phyloP scores from a whole-genome alignment of 1,284 basidiomycete species.

The Quambalaria eucalypti region DNA sequence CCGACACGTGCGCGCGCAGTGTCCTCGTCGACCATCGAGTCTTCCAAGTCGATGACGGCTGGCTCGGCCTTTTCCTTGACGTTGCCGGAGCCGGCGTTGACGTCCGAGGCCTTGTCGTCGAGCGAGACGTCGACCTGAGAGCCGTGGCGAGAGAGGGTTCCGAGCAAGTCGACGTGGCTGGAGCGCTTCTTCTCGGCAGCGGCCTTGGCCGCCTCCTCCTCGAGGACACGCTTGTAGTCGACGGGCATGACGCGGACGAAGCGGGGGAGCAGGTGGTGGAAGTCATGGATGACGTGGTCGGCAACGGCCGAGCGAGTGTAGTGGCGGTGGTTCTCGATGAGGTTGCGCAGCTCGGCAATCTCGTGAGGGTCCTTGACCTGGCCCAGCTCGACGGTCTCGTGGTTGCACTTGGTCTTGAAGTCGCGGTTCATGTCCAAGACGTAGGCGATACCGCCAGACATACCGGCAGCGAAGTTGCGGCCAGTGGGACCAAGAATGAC shows the following conservation, averaged over 20 bases:
- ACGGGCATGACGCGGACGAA: slow-evolving; percentile 42
- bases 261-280: slow-evolving; percentile 40
- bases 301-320: slow-evolving; percentile 41
- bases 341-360: slow-evolving; percentile 43
- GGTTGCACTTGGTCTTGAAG: slow-evolving; percentile 39
- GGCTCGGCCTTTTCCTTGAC: slow-evolving; percentile 30
- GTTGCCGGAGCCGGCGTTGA: slow-evolving; percentile 10
- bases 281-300: slow-evolving; percentile 39
- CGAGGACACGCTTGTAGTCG: slow-evolving; percentile 44
- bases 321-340: slow-evolving; percentile 44
- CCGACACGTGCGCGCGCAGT: slow-evolving; percentile 30
- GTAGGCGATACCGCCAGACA: slow-evolving; percentile 40
- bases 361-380: slow-evolving; percentile 38
- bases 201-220: slow-evolving; percentile 43
- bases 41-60: slow-evolving; percentile 37
- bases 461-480: slow-evolving; percentile 35
- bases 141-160: slow-evolving; percentile 40
- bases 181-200: slow-evolving; percentile 44
- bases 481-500: slow-evolving; percentile 35
- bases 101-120: slow-evolving; percentile 19
- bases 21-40: slow-evolving; percentile 44
- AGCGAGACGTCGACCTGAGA: slow-evolving; percentile 34
- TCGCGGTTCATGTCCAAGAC: slow-evolving; percentile 43
- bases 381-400: slow-evolving; percentile 41
- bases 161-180: slow-evolving; percentile 43